Evolutionary conservation across 2,329 filamentous ascomycete genomes (phyloP), one percentile per base, ranked within the genome.

Genomic region (Emmonsiellopsis sp.): DNA sequence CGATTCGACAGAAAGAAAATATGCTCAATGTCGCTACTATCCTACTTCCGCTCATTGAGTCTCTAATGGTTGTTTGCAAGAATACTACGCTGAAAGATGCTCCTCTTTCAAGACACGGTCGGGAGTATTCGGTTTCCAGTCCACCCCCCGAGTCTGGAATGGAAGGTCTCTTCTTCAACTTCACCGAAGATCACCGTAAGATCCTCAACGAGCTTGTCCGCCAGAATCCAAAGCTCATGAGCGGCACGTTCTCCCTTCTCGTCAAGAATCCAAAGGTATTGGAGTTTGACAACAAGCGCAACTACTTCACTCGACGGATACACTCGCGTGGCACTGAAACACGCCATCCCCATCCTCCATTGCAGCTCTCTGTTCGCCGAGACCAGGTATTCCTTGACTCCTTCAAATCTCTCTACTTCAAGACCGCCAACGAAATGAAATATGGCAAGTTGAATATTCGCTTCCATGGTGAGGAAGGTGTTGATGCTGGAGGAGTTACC

Each of bases 241-340:
- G 92, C 55, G 93, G 93, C 51, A 96, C 92, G 2, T 96, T 98
- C 73, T 91, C 92, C 9, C 79, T 98, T 13, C 75, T 98, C 47
- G 93, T 97, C 58, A 96, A 95, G 77, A 98, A 98, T 66, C 94
- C 93, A 30, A 98, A 97, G 78, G 94, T 98, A 3, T 78, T 98
- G 10, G 93, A 98, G 67, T 98, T 98, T 65, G 93, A 98, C 74
- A 98, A 98, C 76, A 98, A 98, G 77, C 90, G 93, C 64, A 97
- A 95, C 73, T 98, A 94, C 79, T 98, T 98, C 78, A 96, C 84
- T 67, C 87, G 93, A 57, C 91, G 89, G 64, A 85, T 98, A 9
- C 93, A 98, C 70, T 82, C 81, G 45, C 82, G 87, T 50, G 80
- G 80, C 51, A 81, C 81, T 52, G 84, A 89, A 63, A 80, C 79